phyloP scores from a whole-genome alignment of 176 grass and related monocot species.

The Urochloa ruziziensis region DNA sequence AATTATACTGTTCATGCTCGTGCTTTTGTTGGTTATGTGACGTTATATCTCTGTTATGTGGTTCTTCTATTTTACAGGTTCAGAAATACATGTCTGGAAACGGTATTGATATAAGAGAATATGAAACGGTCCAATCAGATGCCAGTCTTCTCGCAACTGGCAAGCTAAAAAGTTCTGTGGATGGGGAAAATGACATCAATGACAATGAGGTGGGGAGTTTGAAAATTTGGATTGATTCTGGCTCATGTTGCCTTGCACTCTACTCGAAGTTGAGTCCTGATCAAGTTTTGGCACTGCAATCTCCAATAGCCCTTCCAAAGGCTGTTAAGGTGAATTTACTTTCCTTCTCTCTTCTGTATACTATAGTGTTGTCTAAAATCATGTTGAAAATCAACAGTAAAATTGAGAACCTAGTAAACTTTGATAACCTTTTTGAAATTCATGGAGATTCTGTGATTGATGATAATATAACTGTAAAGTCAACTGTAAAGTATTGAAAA shows the following conservation, averaged over 20 bases:
- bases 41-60: background rate
- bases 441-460: background rate
- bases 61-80: conserved; percentile 46
- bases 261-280: conserved; percentile 57
- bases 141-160: conserved; percentile 77
- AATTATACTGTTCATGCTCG: background rate
- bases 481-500: no score
- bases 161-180: conserved; percentile 35
- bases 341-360: conserved; percentile 6
- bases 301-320: conserved; percentile 94
- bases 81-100: conserved; percentile 62
- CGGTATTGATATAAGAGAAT: conserved; percentile 85
- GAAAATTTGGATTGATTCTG: conserved; percentile 87
- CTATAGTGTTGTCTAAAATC: no score
- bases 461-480: no score
- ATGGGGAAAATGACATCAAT: conserved; percentile 33
- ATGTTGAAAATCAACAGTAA: background rate
- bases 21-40: background rate
- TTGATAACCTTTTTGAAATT: background rate
- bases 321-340: conserved; percentile 72
- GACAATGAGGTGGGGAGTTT: conserved; percentile 28
- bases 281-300: conserved; percentile 72
- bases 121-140: conserved; percentile 67
- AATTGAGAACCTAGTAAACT: no score
- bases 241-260: conserved; percentile 78